phyloP scores from a whole-genome alignment of 2,329 filamentous ascomycete genomes.

The Penicillium sp. region DNA sequence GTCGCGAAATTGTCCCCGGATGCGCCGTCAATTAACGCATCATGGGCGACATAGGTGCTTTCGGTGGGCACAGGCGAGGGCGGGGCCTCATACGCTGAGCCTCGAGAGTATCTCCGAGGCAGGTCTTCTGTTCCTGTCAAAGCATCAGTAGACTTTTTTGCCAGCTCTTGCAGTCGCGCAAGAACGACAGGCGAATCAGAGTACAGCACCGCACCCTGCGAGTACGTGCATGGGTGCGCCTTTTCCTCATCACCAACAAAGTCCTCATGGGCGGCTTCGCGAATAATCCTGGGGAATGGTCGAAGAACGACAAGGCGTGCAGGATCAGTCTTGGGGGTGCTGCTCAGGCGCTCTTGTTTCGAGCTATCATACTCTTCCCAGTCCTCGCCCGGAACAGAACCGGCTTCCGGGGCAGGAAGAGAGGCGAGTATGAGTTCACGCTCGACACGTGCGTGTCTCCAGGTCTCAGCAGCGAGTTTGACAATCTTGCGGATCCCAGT shows the following conservation, averaged over 20 bases:
- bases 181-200: conserved; percentile 52
- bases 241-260: conserved; percentile 54
- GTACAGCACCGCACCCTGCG: conserved; percentile 55
- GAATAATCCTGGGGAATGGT: conserved; percentile 57
- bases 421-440: conserved; percentile 59
- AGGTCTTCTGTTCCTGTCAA: conserved; percentile 17
- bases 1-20: conserved; percentile 11
- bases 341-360: conserved; percentile 23
- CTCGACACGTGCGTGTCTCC: conserved; percentile 62
- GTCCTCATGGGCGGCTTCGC: conserved; percentile 56
- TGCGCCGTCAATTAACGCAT: conserved; percentile 13
- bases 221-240: conserved; percentile 52
- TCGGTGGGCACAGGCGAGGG: conserved; percentile 6
- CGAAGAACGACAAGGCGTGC: conserved; percentile 54
- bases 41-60: conserved; percentile 1
- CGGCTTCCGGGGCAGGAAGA: conserved; percentile 50
- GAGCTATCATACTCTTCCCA: conserved; percentile 43
- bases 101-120: conserved; percentile 22
- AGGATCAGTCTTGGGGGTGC: conserved; percentile 24
- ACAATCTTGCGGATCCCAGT: conserved; percentile 59
- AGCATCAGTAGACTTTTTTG: conserved; percentile 34
- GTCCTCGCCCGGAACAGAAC: conserved; percentile 39
- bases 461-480: conserved; percentile 63
- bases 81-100: conserved; percentile 20
- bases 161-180: conserved; percentile 46